Conservation (phyloP, 2,329 filamentous ascomycete species). For the Ceratocystis lukuohia region DNA sequence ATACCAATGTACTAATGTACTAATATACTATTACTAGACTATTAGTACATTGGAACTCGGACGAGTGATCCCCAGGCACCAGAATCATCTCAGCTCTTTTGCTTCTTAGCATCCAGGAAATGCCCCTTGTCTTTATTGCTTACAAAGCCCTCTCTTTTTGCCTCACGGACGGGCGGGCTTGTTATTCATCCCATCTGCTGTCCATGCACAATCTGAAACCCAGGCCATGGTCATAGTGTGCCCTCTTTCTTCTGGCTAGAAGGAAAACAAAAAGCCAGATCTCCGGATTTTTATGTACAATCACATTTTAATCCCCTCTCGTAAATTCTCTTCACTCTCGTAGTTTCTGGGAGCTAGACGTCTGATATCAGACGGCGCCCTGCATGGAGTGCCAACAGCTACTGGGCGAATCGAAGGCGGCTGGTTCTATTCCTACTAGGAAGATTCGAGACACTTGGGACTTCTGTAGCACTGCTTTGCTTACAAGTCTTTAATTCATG, state of each 20-base stretch:
- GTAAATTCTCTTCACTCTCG: not conserved
- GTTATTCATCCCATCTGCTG: slow-evolving; percentile 1
- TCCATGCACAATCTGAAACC: slow-evolving; percentile 5
- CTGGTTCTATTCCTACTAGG: not conserved
- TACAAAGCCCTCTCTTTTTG: not conserved
- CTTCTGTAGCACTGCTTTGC: not conserved
- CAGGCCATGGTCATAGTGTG: not conserved
- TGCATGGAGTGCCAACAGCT: not conserved
- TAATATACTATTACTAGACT: not conserved
- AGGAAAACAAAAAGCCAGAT: not conserved
- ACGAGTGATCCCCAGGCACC: not conserved
- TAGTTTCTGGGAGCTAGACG: not conserved
- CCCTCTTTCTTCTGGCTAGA: not conserved
- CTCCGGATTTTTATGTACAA: not conserved
- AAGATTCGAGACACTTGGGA: not conserved
- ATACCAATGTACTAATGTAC: no score
- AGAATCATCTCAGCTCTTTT: not conserved
- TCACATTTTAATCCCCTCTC: not conserved
- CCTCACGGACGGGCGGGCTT: not conserved
- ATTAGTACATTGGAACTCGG: not conserved
- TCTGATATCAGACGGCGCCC: not conserved
- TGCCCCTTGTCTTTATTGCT: no score
- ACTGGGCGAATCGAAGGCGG: no score
- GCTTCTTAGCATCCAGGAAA: not conserved
- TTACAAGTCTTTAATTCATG: slow-evolving; percentile 5